Evolutionary conservation across 148 eudicot genomes (phyloP), one percentile per base, ranked within the genome.

Genomic region (Camellia granthamiana): DNA sequence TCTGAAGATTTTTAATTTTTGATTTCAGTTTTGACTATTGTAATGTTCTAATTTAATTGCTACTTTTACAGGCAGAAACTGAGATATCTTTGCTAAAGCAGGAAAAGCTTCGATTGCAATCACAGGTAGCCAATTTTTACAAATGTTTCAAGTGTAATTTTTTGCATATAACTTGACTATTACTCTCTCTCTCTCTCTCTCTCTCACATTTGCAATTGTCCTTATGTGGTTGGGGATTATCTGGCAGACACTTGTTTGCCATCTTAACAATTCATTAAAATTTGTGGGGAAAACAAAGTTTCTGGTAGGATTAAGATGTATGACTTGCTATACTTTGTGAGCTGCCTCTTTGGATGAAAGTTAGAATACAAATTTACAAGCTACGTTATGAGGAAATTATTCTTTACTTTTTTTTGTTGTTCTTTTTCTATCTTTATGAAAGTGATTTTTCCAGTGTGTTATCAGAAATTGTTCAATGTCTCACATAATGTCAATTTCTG

Each of bases 41-140:
- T 76, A 59, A 55, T 23, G 7, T 77, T 76, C 43, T 6, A 61
- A 14, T 42, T 72, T 72, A 46, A 63, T 8, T 59, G 3, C 14
- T 59, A 41, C 56, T 63, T 77, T 67, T 75, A 49, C 88, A 88
- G 91, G 94, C 95, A 16, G 99, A 96, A 79, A 94, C 97, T 43
- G 99, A 96, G 86, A 94, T 94, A 69, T 92, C 97, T 51, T 84
- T 96, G 85, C 75, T 96, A 81, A 94, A 89, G 83, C 94, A 96
- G 87, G 99, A 96, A 88, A 96, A 94, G 84, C 83, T 92, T 81
- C 94, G 98, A 18, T 61, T 96, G 83, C 95, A 94, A 72, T 89
- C 95, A 21, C 99, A 92, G 82, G 91, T 88, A 66, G 41, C 55
- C 56, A 9, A 58, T 74, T 30, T 60, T 16, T 42, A 73, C 44